phyloP scores from a whole-genome alignment of 805 yeast genomes.

The Brettanomyces custersianus region DNA sequence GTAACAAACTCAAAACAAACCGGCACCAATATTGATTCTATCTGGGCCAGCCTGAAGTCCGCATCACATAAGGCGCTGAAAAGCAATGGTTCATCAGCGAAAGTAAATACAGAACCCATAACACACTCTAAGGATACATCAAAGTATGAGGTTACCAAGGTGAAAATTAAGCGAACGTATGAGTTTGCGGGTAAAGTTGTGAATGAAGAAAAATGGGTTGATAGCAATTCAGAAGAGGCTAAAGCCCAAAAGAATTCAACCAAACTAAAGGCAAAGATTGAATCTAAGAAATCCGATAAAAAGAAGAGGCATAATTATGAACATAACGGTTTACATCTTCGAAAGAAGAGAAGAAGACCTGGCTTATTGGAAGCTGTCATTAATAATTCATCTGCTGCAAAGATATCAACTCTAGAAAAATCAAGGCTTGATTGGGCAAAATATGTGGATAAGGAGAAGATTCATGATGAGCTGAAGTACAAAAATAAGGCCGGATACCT shows the following conservation, averaged over 20 bases:
- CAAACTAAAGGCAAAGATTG: constrained; percentile 8
- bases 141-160: constrained; percentile 28
- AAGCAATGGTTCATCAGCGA: background rate
- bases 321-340: constrained; percentile 1
- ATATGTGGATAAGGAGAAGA: constrained; percentile 80
- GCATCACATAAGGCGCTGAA: background rate
- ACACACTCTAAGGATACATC: background rate
- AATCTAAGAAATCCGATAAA: background rate
- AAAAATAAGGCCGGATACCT: constrained; percentile 87
- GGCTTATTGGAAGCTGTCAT: constrained; percentile 72
- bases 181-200: constrained; percentile 84
- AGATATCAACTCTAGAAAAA: constrained; percentile 85
- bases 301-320: constrained; percentile 1
- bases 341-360: constrained; percentile 54
- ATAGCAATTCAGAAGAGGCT: constrained; percentile 75
- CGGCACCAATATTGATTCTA: constrained; percentile 34
- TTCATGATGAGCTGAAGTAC: constrained; percentile 69
- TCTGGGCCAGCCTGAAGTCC: constrained; percentile 47
- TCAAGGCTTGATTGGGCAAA: constrained; percentile 92
- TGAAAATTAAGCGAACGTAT: constrained; percentile 68
- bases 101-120: background rate
- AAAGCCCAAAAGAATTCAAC: constrained; percentile 63
- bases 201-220: constrained; percentile 73
- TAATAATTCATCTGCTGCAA: constrained; percentile 58
- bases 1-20: constrained; percentile 15